Conservation (phyloP, 1,139 yeast genomes). For the Ashbya aceris region DNA sequence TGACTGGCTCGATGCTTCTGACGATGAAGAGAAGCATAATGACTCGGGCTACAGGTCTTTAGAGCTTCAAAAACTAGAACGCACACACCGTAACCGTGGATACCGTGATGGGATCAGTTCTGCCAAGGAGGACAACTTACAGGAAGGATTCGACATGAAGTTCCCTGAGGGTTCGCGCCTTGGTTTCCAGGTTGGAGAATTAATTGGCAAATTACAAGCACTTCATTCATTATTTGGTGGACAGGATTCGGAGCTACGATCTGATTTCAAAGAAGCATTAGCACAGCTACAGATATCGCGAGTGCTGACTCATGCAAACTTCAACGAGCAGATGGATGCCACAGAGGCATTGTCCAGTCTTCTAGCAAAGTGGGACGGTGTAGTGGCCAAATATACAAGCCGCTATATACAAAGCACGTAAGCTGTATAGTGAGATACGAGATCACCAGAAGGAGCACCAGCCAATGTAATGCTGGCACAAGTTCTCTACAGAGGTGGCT, state of each 20-base stretch:
- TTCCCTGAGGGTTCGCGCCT: slow-evolving; percentile 66
- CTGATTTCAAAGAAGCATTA: slow-evolving; percentile 15
- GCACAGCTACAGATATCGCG: slow-evolving; percentile 21
- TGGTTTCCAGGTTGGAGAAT: slow-evolving; percentile 57
- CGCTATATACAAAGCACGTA: slow-evolving; percentile 8
- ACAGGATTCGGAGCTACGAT: slow-evolving; percentile 13
- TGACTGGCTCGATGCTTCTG: slow-evolving; percentile 24
- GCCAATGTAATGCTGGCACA: slow-evolving; percentile 95
- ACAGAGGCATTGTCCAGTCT: slow-evolving; percentile 11
- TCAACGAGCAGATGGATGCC: slow-evolving; percentile 17
- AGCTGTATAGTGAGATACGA: no score
- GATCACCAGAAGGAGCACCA: slow-evolving; percentile 98
- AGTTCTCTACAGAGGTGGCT: slow-evolving; percentile 91
- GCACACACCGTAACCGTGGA: slow-evolving; percentile 75
- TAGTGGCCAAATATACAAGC: slow-evolving; percentile 11
- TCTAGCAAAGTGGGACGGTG: slow-evolving; percentile 17
- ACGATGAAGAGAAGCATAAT: slow-evolving; percentile 9
- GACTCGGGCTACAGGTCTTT: slow-evolving; percentile 7
- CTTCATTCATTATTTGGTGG: slow-evolving; percentile 17
- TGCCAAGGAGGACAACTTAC: slow-evolving; percentile 65
- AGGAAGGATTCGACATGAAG: slow-evolving; percentile 72
- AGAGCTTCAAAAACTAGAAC: slow-evolving; percentile 34
- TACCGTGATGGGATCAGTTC: slow-evolving; percentile 70
- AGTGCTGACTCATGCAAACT: slow-evolving; percentile 20
- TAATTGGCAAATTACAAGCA: slow-evolving; percentile 43